A percentile compares a stretch with the other conserved stretches of the same genome.
Evolutionary conservation across 108 stramenopile genomes (phyloP).

Genomic region (Pelagomonas calceolata): DNA sequence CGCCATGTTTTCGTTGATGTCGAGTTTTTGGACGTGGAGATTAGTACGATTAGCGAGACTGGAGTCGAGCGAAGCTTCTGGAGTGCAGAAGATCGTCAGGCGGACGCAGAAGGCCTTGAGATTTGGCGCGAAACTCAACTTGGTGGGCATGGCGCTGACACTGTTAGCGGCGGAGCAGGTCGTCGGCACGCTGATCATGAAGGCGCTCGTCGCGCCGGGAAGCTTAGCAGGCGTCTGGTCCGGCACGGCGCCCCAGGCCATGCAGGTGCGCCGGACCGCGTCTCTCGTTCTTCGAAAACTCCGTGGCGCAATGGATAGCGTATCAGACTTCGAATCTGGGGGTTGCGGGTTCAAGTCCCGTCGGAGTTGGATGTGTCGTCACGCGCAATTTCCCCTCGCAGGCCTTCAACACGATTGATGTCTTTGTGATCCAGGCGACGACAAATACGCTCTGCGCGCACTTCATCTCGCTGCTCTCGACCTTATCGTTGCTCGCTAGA

Average conservation of each 20-base stretch:
- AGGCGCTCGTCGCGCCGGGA: conserved; percentile 56
- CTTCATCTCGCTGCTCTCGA: conserved; percentile 54
- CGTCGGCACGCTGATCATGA: conserved; percentile 72
- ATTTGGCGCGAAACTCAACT: conserved; percentile 58
- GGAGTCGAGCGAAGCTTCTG: too few relatives aligned
- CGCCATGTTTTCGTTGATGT: conserved; percentile 34
- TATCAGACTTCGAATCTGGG: too few relatives aligned
- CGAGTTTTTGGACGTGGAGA: conserved; percentile 76
- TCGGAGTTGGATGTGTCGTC: too few relatives aligned
- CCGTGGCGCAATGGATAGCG: too few relatives aligned
- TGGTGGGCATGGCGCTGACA: conserved; percentile 66
- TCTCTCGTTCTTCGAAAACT: too few relatives aligned
- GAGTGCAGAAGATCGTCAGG: too few relatives aligned
- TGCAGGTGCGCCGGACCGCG: too few relatives aligned
- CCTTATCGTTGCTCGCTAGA: too few relatives aligned
- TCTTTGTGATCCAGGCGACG: conserved; percentile 81
- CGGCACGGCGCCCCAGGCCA: too few relatives aligned
- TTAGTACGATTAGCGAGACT: conserved; percentile 47
- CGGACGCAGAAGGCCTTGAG: conserved; percentile 50
- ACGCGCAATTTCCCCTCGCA: too few relatives aligned
- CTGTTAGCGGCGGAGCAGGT: conserved; percentile 74
- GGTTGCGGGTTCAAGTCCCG: too few relatives aligned
- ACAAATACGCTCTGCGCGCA: conserved; percentile 79
- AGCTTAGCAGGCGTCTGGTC: too few relatives aligned
- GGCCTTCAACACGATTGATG: conserved; percentile 53